Conservation (phyloP, 495 filamentous ascomycete species). For the Penicillium chermesinum region DNA sequence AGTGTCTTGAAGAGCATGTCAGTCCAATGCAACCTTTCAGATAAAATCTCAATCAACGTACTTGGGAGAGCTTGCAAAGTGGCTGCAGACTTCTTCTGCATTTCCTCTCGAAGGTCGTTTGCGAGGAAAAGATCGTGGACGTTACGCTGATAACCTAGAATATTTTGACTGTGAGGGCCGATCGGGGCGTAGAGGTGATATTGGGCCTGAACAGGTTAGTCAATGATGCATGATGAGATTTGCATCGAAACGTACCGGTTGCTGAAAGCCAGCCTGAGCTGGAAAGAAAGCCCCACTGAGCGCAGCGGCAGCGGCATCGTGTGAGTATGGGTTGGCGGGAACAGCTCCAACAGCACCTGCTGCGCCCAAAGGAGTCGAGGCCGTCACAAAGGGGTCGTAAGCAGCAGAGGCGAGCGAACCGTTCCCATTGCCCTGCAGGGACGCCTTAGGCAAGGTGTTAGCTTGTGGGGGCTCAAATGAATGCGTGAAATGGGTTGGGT, state of each 20-base stretch:
- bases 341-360: constrained; percentile 42
- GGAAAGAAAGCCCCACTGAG: constrained; percentile 53
- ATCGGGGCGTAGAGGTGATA: constrained; percentile 91
- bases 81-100: constrained; percentile 84
- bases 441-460: constrained; percentile 23
- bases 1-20: constrained; percentile 44
- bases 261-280: constrained; percentile 50
- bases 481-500: neutral
- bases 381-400: constrained; percentile 60
- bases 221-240: too few species aligned
- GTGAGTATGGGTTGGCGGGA: constrained; percentile 63
- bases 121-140: constrained; percentile 88
- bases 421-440: constrained; percentile 42
- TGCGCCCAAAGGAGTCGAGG: constrained; percentile 47
- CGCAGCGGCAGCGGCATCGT: constrained; percentile 50
- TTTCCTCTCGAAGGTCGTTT: constrained; percentile 74
- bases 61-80: constrained; percentile 79
- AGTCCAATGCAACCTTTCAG: neutral
- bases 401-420: constrained; percentile 28
- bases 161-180: constrained; percentile 72
- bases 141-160: constrained; percentile 74
- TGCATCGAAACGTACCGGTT: constrained; percentile 53
- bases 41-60: constrained; percentile 33
- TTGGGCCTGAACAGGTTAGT: constrained; percentile 51
- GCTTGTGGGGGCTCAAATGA: constrained; percentile 2